phyloP scores from a whole-genome alignment of 345 rosid species.

The Euclidium syriacum region DNA sequence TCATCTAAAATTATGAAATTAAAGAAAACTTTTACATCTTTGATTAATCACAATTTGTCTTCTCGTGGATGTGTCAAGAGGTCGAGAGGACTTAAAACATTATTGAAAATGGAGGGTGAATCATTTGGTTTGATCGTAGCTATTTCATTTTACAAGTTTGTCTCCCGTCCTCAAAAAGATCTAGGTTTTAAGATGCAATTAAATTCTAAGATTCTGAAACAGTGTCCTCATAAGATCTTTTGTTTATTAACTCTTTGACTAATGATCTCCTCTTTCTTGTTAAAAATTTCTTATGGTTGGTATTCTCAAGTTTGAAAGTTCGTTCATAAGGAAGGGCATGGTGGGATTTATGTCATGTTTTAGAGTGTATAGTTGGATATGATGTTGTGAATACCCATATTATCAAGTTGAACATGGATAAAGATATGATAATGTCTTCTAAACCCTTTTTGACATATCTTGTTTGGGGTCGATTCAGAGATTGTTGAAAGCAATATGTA shows the following conservation, averaged over 20 bases:
- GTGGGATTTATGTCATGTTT: neutral
- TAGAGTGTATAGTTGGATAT: neutral
- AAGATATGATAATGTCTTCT: neutral
- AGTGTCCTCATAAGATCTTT: neutral
- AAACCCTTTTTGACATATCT: neutral
- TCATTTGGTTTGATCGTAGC: too few relatives aligned
- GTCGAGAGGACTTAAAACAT: too few relatives aligned
- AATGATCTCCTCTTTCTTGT: too few relatives aligned
- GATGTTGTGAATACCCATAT: neutral
- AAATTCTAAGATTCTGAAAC: slow-evolving; percentile 7
- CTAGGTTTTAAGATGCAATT: too few relatives aligned
- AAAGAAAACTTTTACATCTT: too few relatives aligned
- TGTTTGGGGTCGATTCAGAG: slow-evolving; percentile 37
- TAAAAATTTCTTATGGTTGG: too few relatives aligned
- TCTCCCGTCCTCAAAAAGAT: neutral
- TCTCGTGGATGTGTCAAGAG: too few relatives aligned
- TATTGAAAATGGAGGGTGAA: too few relatives aligned
- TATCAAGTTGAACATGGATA: neutral
- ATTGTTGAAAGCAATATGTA: slow-evolving; percentile 68
- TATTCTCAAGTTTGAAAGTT: neutral
- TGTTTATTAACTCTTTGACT: too few relatives aligned
- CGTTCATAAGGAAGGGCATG: too few relatives aligned
- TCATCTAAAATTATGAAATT: too few relatives aligned
- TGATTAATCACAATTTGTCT: too few relatives aligned
- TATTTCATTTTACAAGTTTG: slow-evolving; percentile 70